A percentile compares a stretch with the other conserved stretches of the same genome.
Evolutionary conservation across 2,329 filamentous ascomycete genomes (phyloP).

Genomic region (Metarhizium robertsii): DNA sequence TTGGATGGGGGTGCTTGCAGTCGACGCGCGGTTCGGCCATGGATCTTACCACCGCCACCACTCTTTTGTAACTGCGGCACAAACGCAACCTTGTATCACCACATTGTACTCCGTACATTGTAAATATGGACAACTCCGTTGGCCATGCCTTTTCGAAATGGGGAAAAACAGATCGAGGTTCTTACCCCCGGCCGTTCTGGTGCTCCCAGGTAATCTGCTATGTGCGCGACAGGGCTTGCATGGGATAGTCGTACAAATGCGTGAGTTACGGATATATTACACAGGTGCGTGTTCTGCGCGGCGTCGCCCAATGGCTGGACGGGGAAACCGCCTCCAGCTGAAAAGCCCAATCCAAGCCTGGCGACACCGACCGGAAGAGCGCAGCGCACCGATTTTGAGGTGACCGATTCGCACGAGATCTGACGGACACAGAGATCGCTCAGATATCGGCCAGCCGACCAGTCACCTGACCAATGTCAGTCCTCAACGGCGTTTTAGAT

Average conservation of each 20-base stretch:
- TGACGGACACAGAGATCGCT: constrained; percentile 7
- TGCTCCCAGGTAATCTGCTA: not conserved
- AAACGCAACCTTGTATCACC: not conserved
- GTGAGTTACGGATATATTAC: not conserved
- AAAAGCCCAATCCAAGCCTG: not conserved
- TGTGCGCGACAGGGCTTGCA: not conserved
- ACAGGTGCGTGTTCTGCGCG: not conserved
- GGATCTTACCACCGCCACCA: not conserved
- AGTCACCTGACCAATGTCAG: not conserved
- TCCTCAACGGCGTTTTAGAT: not conserved
- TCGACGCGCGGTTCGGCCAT: not conserved
- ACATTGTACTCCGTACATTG: not conserved
- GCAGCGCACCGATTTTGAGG: not conserved
- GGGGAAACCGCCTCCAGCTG: not conserved
- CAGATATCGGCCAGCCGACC: not conserved
- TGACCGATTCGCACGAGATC: constrained; percentile 8
- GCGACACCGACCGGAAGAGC: not conserved
- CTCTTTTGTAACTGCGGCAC: not conserved
- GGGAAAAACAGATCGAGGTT: not conserved
- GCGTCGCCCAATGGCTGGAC: not conserved
- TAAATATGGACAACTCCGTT: not conserved
- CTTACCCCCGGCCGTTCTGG: not conserved
- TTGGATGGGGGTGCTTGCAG: not conserved
- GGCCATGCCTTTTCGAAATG: not conserved
- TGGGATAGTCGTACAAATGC: not conserved